phyloP scores from a whole-genome alignment of 495 filamentous ascomycete genomes.

The Penicillium chermesinum region DNA sequence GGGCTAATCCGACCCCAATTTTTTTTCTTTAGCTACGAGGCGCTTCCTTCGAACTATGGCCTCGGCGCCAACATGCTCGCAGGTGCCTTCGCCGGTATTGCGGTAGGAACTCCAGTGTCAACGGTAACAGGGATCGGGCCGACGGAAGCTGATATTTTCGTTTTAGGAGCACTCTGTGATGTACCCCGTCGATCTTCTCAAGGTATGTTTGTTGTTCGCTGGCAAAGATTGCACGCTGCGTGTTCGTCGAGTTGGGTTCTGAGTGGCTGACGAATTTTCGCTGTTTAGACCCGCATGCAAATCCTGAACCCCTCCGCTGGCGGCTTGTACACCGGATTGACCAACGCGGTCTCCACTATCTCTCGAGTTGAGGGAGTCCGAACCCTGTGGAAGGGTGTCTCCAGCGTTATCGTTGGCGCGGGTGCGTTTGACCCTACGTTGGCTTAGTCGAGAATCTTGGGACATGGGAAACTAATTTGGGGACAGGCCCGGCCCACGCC shows the following conservation, averaged over 20 bases:
- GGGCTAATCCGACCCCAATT: slow-evolving; percentile 23
- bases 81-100: slow-evolving; percentile 95
- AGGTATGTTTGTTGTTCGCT: slow-evolving; percentile 56
- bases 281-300: slow-evolving; percentile 86
- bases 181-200: slow-evolving; percentile 97
- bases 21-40: slow-evolving; percentile 54
- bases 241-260: not conserved
- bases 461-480: slow-evolving; percentile 20
- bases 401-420: slow-evolving; percentile 91
- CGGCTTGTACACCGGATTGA: slow-evolving; percentile 83
- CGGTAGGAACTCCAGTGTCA: slow-evolving; percentile 50
- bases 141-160: not conserved
- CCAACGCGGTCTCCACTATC: slow-evolving; percentile 88
- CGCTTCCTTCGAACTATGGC: slow-evolving; percentile 64
- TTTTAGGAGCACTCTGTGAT: slow-evolving; percentile 81
- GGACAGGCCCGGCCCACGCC: slow-evolving; percentile 84
- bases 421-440: slow-evolving; percentile 47
- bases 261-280: slow-evolving; percentile 8
- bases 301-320: slow-evolving; percentile 82
- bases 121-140: not conserved
- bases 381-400: slow-evolving; percentile 93
- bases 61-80: slow-evolving; percentile 77
- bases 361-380: slow-evolving; percentile 81
- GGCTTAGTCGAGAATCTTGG: not conserved
- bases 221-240: not conserved